Evolutionary conservation across 148 eudicot genomes (phyloP).

Genomic region (Selenicereus undatus): DNA sequence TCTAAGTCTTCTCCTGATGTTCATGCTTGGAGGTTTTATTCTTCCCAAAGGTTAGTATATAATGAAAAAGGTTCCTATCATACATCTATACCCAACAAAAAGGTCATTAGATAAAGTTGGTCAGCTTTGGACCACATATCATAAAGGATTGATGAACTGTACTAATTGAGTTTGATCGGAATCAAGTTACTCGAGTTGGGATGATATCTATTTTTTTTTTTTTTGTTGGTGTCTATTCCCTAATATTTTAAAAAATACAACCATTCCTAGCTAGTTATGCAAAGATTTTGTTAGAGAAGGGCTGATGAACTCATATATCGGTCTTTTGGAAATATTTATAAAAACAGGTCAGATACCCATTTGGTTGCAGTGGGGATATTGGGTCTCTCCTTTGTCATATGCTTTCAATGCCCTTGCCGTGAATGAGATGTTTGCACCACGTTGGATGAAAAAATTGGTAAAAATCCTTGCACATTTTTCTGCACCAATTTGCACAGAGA

Average conservation of each 20-base stretch:
- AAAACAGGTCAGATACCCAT: slow-evolving; percentile 57
- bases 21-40: slow-evolving; percentile 92
- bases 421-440: slow-evolving; percentile 85
- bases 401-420: slow-evolving; percentile 76
- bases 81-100: background rate
- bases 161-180: too few relatives aligned
- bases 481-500: background rate
- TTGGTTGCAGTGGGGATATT: slow-evolving; percentile 94
- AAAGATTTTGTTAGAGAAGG: too few relatives aligned
- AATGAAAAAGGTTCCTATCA: background rate
- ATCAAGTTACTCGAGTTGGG: too few relatives aligned
- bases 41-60: slow-evolving; percentile 69
- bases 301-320: too few relatives aligned
- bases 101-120: background rate
- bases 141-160: too few relatives aligned
- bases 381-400: slow-evolving; percentile 80
- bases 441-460: slow-evolving; percentile 90
- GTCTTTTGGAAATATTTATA: background rate
- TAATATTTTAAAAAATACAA: too few relatives aligned
- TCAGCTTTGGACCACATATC: background rate
- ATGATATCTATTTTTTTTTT: too few relatives aligned
- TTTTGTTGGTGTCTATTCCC: too few relatives aligned
- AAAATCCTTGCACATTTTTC: background rate
- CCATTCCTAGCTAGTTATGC: too few relatives aligned
- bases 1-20: slow-evolving; percentile 64